Evolutionary conservation across 257 asterid species (phyloP).

Genomic region (Capsicum chinense): DNA sequence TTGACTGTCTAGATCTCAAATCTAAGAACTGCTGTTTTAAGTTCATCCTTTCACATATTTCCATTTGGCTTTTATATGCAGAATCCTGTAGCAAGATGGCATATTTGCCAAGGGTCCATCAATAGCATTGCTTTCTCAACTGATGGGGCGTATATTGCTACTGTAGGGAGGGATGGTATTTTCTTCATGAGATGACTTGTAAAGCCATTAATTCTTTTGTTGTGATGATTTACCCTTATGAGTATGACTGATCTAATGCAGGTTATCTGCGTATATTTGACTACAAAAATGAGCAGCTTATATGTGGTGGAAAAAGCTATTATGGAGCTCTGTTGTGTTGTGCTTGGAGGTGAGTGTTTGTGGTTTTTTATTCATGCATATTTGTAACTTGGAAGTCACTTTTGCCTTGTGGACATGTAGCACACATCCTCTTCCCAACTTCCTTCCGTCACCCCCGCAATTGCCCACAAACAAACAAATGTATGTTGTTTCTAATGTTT

Average conservation of each 20-base stretch:
- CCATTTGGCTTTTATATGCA: constrained; percentile 41
- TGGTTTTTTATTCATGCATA: background rate
- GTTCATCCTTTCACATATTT: constrained; percentile 13
- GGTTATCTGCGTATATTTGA: constrained; percentile 94
- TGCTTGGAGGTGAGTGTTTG: constrained; percentile 83
- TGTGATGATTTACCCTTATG: constrained; percentile 2
- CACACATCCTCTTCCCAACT: background rate
- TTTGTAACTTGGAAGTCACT: constrained; percentile 15
- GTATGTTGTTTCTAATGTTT: constrained; percentile 26
- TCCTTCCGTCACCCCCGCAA: background rate
- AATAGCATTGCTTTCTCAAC: constrained; percentile 79
- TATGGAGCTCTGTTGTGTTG: constrained; percentile 96
- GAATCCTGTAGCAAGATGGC: constrained; percentile 99
- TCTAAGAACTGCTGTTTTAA: background rate
- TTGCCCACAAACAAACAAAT: constrained; percentile 18
- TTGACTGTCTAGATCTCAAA: background rate
- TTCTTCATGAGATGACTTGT: constrained; percentile 33
- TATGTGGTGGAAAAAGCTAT: constrained; percentile 96
- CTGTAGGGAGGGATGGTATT: constrained; percentile 92
- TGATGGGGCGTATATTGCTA: constrained; percentile 81
- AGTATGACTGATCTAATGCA: constrained; percentile 41
- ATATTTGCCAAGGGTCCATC: constrained; percentile 92
- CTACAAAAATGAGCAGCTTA: constrained; percentile 82
- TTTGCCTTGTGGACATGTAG: constrained; percentile 8
- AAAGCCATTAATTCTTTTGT: constrained; percentile 27